phyloP scores from a whole-genome alignment of 805 yeast species.

The Lipomyces yamanashiensis region DNA sequence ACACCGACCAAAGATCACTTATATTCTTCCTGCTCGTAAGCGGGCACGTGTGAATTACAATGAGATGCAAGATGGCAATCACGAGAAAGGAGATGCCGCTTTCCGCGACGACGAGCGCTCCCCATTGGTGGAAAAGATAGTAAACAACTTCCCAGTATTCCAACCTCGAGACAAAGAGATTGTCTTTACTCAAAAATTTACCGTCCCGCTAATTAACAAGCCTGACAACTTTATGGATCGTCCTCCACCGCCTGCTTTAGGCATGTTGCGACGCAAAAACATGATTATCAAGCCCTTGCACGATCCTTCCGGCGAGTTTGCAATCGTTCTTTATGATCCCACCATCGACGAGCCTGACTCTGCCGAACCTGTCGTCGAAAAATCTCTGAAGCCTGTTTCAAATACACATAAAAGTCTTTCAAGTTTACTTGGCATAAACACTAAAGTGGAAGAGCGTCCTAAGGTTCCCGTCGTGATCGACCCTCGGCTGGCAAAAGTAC shows the following conservation, averaged over 20 bases:
- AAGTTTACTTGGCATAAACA: constrained; percentile 74
- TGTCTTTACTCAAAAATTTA: constrained; percentile 33
- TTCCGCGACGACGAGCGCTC: constrained; percentile 24
- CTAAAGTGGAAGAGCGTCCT: constrained; percentile 62
- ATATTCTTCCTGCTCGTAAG: constrained; percentile 34
- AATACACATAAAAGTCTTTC: constrained; percentile 64
- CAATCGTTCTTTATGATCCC: constrained; percentile 94
- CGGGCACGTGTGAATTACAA: constrained; percentile 35
- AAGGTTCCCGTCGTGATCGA: constrained; percentile 96
- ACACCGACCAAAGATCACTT: background rate
- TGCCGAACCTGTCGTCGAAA: constrained; percentile 16
- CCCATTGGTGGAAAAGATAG: constrained; percentile 10
- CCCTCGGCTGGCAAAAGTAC: constrained; percentile 78
- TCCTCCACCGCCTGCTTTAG: constrained; percentile 76
- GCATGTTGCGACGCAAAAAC: constrained; percentile 67
- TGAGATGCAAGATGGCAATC: constrained; percentile 21
- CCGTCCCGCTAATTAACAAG: constrained; percentile 29
- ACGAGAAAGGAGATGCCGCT: constrained; percentile 15
- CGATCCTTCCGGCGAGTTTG: constrained; percentile 91
- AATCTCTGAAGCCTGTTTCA: constrained; percentile 8
- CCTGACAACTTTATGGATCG: constrained; percentile 17
- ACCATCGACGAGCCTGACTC: constrained; percentile 65
- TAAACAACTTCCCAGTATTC: constrained; percentile 26
- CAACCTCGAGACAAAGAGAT: constrained; percentile 22
- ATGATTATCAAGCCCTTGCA: constrained; percentile 91